Base-by-base conservation (phyloP, 225 moss, liverwort and hornwort genomes). In the Thuidium tamariscinum region DNA sequence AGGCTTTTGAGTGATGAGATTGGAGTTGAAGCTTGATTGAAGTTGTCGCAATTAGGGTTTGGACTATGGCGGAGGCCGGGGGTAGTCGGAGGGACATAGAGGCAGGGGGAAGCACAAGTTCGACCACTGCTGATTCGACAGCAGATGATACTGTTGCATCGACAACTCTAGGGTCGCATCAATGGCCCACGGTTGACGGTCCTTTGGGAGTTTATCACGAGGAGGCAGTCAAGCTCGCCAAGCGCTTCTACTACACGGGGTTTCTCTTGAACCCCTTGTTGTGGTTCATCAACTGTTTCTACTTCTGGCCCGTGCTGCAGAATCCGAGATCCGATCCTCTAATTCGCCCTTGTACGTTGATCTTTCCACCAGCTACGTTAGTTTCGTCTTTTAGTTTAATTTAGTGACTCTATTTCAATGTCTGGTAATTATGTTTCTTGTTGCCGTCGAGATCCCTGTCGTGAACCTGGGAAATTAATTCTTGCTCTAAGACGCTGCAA, bases 281-380 rank as follows among this genome's bases (percentile, higher is more conserved):
- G 59, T 98, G 98, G 98, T 93, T 98, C 66, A 91, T 92, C 46
- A 98, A 96, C 75, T 89, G 89, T 51, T 93, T 95, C 91, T 98
- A 97, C 92, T 98, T 96, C 83, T 94, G 94, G 93, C 97, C 97
- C n/a, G 90, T 95, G 85, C 89, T 95, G 89, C 90, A 81, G 55
- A 91, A 93, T 37, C 91, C 90, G 37, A 85, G 90, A 61, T 86
- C 92, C 78, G 95, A 97, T 86, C 93, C 95, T 41, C 91, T 86
- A 41, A 90, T 93, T 56, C 91, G 94, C 48, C 86, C 85, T 52
- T 96, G 93, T 94, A 89, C 68, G 93, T 87, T 62, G 36, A 37
- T 36, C 23, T 85, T 65, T 64, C 64, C 81, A 36, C 6, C 68
- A 64, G 9, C 65, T 37, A 57, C 32, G 26, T 74, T 48, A 39